Percentiles rank a stretch among this genome's conserved stretches.
These are phyloP conservation scores for Neurospora sp. DNA, from an alignment of 2,329 filamentous ascomycete genomes.

Conservation along the genomic window DNA sequence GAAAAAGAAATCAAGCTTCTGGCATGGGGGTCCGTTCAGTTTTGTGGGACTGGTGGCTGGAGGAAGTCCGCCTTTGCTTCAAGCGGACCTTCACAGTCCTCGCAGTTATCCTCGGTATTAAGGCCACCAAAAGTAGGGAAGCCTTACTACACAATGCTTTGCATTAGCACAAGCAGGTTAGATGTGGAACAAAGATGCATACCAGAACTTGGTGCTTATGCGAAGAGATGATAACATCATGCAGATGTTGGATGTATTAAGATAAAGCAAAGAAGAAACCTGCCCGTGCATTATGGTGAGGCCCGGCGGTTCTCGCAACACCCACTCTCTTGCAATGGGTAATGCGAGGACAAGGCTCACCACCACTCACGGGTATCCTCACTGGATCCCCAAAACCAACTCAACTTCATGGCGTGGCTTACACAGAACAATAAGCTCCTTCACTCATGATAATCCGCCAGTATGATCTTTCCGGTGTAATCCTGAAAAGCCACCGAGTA, in stretches of 20 bases:
- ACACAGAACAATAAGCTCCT: not conserved
- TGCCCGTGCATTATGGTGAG: too few species aligned
- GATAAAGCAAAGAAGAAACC: not conserved
- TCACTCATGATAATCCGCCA: not conserved
- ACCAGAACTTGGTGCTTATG: not conserved
- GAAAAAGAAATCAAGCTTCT: not conserved
- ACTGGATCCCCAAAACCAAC: not conserved
- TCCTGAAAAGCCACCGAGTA: not conserved
- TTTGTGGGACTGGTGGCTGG: not conserved
- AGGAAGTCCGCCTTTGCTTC: not conserved
- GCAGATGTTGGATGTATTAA: not conserved
- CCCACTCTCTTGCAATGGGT: too few species aligned
- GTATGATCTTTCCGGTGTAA: not conserved
- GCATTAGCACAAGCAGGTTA: not conserved
- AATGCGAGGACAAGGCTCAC: too few species aligned
- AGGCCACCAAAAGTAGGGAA: not conserved
- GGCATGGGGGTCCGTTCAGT: not conserved
- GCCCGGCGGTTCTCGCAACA: too few species aligned
- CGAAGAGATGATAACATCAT: not conserved
- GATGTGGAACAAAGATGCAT: not conserved
- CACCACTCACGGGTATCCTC: not conserved
- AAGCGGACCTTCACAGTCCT: not conserved
- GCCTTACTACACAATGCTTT: not conserved
- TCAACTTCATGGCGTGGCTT: not conserved
- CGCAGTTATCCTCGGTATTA: not conserved